Base-by-base conservation (phyloP, 257 asterid genomes). In the Rauvolfia tetraphylla region DNA sequence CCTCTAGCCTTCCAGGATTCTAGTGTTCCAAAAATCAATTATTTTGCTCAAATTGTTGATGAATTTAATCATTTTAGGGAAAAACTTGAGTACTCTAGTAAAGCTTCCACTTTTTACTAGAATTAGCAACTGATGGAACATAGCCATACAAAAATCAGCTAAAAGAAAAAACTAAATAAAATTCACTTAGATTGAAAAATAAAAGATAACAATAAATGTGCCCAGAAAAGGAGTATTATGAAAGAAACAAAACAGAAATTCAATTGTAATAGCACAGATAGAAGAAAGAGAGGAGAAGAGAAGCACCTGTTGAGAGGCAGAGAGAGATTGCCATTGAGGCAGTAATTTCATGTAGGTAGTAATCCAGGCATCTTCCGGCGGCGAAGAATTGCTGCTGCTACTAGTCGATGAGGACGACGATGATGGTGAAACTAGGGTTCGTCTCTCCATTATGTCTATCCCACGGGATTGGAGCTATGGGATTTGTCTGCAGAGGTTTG, bases 311-410 rank as follows among this genome's bases (percentile, higher is more conserved):
- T 63, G 82, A 75, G 85, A n/a, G 72, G 87, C 77, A 81, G 89
- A 66, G 73, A 79, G 62, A 56, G 95, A 85, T 61, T 84, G 87
- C 97, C 93, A 91, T 42, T 83, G 89, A 80, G 95, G 97, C 59
- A 83, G 77, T 12, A 91, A 84, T 62, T 85, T 86, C 31, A 71
- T 85, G 85, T 79, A 88, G 73, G 90, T 72, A 79, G 71, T 79
- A 38, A 85, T 73, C 97, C 99, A 92, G 77, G 93, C 92, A 84
- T 95, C 93, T 79, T 89, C 94, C 68, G 86, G 88, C 79, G 96
- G 98, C 42, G 95, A 88, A 67, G 90, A 69, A 78, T 39, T 79
- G 79, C 53, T 61, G 70, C 42, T 63, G 56, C 70, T 76, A 62
- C 75, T 81, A 41, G 75, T 75, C 42, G 87, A 54, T 42, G 92